Conservation (phyloP, 73 alveolate species). For the Symbiodinium pilosum region DNA sequence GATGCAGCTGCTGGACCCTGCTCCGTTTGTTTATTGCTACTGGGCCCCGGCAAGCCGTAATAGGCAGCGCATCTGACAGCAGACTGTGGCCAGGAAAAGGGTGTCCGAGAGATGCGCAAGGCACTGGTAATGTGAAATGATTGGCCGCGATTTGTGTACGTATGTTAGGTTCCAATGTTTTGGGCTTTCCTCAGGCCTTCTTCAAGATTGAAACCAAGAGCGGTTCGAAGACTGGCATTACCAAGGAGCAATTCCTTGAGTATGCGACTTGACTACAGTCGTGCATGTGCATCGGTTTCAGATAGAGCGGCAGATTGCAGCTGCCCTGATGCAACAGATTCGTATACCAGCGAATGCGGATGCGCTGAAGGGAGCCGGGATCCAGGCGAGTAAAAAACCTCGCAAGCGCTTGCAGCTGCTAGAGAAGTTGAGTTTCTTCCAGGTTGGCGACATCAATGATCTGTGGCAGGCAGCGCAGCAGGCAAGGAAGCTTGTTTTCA, state of each 20-base stretch:
- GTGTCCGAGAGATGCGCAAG: slow-evolving; percentile 55
- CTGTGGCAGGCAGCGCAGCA: slow-evolving; percentile 67
- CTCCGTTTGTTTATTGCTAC: not conserved
- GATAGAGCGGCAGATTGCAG: not conserved
- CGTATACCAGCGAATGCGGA: slow-evolving; percentile 35
- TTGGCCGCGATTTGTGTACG: no score
- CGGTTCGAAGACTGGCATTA: not conserved
- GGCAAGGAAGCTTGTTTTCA: slow-evolving; percentile 15
- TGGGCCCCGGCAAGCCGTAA: not conserved
- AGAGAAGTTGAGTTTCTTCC: not conserved
- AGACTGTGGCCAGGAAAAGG: slow-evolving; percentile 54
- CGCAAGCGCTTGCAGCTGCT: not conserved
- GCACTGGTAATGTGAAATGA: no score
- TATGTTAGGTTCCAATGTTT: no score
- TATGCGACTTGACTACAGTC: not conserved
- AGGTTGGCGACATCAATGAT: slow-evolving; percentile 29
- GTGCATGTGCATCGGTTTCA: not conserved
- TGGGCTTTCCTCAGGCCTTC: slow-evolving; percentile 23
- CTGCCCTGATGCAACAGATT: not conserved
- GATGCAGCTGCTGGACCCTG: slow-evolving; percentile 31
- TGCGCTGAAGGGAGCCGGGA: slow-evolving; percentile 31
- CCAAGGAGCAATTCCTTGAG: slow-evolving; percentile 40
- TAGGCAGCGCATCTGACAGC: no score
- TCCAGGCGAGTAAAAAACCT: slow-evolving; percentile 4
- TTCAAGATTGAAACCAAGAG: slow-evolving; percentile 38